A percentile compares a stretch with the other conserved stretches of the same genome.
phyloP scores from a whole-genome alignment of 83 land plant genomes.

The Picea abies region DNA sequence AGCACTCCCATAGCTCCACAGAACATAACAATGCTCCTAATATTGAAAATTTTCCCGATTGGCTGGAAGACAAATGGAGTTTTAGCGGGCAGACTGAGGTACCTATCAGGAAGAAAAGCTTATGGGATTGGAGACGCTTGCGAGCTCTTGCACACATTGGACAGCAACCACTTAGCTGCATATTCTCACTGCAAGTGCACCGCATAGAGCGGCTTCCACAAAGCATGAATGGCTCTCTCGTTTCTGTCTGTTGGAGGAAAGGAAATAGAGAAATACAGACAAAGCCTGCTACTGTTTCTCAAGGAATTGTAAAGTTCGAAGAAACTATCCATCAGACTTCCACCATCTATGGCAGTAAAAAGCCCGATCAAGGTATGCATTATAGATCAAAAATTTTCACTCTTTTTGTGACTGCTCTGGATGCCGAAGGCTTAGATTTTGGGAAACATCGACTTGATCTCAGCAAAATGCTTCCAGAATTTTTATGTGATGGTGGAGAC shows the following conservation, averaged over 20 bases:
- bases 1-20: too few species aligned
- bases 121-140: constrained; percentile 56
- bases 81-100: too few species aligned
- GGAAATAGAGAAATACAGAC: constrained; percentile 36
- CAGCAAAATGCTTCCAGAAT: constrained; percentile 50
- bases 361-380: constrained; percentile 26
- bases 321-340: constrained; percentile 51
- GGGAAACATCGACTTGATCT: constrained; percentile 76
- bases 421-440: neutral
- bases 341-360: constrained; percentile 39
- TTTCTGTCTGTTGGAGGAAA: constrained; percentile 61
- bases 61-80: too few species aligned
- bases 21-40: too few species aligned
- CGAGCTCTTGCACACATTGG: constrained; percentile 55
- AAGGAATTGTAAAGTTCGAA: constrained; percentile 30
- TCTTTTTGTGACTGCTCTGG: constrained; percentile 37
- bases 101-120: constrained; percentile 32
- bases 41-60: too few species aligned
- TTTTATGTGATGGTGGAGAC: neutral
- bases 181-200: constrained; percentile 67
- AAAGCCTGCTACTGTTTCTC: too few species aligned
- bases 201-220: constrained; percentile 47
- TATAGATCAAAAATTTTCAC: constrained; percentile 56
- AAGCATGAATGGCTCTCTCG: constrained; percentile 13
- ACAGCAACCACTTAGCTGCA: constrained; percentile 36